Percentiles rank a stretch among this genome's conserved stretches.
Conservation (phyloP, 805 yeast genomes). For the Candida khao-thaluensis region DNA sequence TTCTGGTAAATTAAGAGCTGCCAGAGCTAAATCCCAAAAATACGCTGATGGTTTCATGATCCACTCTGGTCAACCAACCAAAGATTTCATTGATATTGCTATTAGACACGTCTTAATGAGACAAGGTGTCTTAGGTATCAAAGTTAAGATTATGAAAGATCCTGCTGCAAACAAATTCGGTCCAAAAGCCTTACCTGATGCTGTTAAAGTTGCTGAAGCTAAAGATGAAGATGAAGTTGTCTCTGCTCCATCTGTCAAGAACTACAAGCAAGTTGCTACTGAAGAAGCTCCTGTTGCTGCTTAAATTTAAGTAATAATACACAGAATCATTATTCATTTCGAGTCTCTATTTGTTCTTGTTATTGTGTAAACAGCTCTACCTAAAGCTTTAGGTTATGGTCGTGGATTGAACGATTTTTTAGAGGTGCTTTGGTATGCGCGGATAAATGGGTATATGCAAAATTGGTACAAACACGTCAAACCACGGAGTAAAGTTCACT, state of each 20-base stretch:
- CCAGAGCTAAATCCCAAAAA: slow-evolving; percentile 99
- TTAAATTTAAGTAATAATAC: slow-evolving; percentile 13
- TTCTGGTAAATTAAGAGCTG: slow-evolving; percentile 99
- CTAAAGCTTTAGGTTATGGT: too few species aligned
- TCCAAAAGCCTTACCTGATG: slow-evolving; percentile 93
- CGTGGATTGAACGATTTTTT: too few species aligned
- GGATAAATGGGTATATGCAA: too few species aligned
- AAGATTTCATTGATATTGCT: slow-evolving; percentile 97
- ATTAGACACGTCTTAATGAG: slow-evolving; percentile 99
- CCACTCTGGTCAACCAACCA: slow-evolving; percentile 99
- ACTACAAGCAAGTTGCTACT: slow-evolving; percentile 53
- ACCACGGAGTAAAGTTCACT: too few species aligned
- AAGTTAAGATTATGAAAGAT: slow-evolving; percentile 99
- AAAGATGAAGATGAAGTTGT: slow-evolving; percentile 83
- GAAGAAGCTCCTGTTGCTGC: slow-evolving; percentile 38
- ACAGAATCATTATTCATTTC: too few species aligned
- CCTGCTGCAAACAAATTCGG: slow-evolving; percentile 84
- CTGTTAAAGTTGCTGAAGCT: slow-evolving; percentile 88
- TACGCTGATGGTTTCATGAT: slow-evolving; percentile 99
- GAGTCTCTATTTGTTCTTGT: too few species aligned
- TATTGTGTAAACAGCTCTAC: too few species aligned
- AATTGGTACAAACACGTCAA: too few species aligned
- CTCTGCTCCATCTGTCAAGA: slow-evolving; percentile 79
- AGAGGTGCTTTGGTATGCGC: too few species aligned
- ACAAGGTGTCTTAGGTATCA: slow-evolving; percentile 99